Conservation (phyloP, 208 protist species). For the Leishmania guyanensis region DNA sequence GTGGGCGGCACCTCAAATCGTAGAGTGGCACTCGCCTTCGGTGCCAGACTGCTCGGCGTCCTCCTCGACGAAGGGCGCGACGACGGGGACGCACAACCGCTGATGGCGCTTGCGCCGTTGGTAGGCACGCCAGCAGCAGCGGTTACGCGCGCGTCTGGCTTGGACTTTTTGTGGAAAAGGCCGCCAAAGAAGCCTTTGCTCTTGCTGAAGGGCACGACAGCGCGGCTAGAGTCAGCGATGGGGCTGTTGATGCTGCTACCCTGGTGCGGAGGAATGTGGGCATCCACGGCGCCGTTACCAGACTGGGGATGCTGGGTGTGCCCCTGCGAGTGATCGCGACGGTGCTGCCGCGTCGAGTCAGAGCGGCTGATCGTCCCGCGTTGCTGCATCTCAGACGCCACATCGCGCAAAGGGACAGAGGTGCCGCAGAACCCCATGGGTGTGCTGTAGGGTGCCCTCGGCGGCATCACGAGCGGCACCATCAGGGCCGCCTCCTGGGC, state of each 20-base stretch:
- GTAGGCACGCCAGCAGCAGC: neutral
- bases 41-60: neutral
- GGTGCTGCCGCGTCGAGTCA: neutral
- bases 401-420: neutral
- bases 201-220: constrained; percentile 6
- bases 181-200: constrained; percentile 29
- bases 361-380: neutral
- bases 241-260: neutral
- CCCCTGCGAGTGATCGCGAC: neutral
- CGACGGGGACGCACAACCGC: neutral
- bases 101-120: neutral
- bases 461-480: constrained; percentile 18
- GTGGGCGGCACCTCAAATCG: neutral
- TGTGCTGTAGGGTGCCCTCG: constrained; percentile 9
- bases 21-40: neutral
- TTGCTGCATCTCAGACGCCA: constrained; percentile 3
- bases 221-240: neutral
- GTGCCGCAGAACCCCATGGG: neutral
- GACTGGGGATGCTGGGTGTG: neutral
- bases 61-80: neutral
- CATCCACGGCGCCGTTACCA: neutral
- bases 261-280: neutral
- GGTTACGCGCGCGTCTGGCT: neutral
- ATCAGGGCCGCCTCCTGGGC: neutral
- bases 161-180: constrained; percentile 31